These are phyloP conservation scores for Trametes polyzona DNA, from an alignment of 1,284 basidiomycete species.

Conservation along the genomic window DNA sequence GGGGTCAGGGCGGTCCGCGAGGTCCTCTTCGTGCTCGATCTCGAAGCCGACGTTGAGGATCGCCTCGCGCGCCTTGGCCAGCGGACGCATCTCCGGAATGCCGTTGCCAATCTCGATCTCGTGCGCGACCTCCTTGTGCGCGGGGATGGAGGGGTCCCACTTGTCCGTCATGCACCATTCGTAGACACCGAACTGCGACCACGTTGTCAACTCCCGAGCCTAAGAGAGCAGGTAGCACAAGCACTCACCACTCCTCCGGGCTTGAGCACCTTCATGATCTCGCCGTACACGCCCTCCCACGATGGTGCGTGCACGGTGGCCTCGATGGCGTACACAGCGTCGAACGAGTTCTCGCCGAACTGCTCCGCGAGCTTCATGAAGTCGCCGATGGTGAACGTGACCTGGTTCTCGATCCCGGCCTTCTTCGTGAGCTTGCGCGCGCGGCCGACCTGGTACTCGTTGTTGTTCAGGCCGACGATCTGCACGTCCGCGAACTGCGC, in stretches of 20 bases:
- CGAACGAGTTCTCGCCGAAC: slow-evolving; percentile 94
- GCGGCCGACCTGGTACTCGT: slow-evolving; percentile 91
- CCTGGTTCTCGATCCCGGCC: slow-evolving; percentile 78
- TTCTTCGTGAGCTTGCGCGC: slow-evolving; percentile 85
- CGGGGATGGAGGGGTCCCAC: slow-evolving; percentile 87
- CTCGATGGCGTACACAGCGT: slow-evolving; percentile 98
- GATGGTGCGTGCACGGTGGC: slow-evolving; percentile 96
- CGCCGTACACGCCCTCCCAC: slow-evolving; percentile 94
- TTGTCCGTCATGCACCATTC: slow-evolving; percentile 99
- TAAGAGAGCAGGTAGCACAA: background rate
- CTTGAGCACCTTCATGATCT: slow-evolving; percentile 95
- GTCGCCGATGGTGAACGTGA: slow-evolving; percentile 89
- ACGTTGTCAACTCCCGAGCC: slow-evolving; percentile 2
- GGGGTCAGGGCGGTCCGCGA: slow-evolving; percentile 84
- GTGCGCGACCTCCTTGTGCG: slow-evolving; percentile 93
- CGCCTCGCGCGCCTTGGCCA: slow-evolving; percentile 77
- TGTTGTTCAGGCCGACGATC: slow-evolving; percentile 95
- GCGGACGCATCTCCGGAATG: slow-evolving; percentile 95
- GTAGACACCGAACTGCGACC: slow-evolving; percentile 89
- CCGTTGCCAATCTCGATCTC: slow-evolving; percentile 93
- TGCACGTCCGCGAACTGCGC: slow-evolving; percentile 88
- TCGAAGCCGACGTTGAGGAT: slow-evolving; percentile 87
- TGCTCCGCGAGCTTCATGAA: slow-evolving; percentile 95
- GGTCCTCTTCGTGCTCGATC: slow-evolving; percentile 92
- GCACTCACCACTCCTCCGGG: slow-evolving; percentile 89